Evolutionary conservation across 192 early-diverging fungal genomes (phyloP).

Genomic region (Coemansia asiatica): DNA sequence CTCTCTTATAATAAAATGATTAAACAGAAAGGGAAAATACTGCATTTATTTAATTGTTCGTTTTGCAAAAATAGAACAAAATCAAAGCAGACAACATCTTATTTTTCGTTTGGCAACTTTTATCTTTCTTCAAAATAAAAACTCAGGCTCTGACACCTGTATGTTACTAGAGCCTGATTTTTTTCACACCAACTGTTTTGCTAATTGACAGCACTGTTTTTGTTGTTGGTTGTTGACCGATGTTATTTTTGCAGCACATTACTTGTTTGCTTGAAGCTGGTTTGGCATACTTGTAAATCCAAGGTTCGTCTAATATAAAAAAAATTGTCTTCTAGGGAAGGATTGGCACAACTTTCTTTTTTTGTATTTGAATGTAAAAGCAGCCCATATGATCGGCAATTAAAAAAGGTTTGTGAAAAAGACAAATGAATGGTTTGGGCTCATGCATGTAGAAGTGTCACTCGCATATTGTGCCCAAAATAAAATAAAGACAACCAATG

Average conservation of each 20-base stretch:
- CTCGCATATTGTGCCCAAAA: background rate
- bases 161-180: background rate
- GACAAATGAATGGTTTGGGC: background rate
- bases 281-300: too few relatives aligned
- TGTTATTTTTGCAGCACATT: too few relatives aligned
- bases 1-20: background rate
- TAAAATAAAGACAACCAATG: background rate
- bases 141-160: background rate
- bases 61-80: constrained; percentile 1
- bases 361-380: too few relatives aligned
- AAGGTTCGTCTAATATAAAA: too few relatives aligned
- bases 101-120: background rate
- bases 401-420: background rate
- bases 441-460: background rate
- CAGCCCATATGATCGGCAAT: background rate
- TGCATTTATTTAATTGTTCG: background rate
- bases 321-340: too few relatives aligned
- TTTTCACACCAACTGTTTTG: too few relatives aligned
- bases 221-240: too few relatives aligned
- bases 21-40: background rate
- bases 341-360: too few relatives aligned
- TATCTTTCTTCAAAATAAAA: background rate
- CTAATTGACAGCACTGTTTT: too few relatives aligned
- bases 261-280: too few relatives aligned
- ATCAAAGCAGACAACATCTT: background rate